Percentiles rank a stretch among this genome's conserved stretches.
Evolutionary conservation across 768 basidiomycete species (phyloP).

Genomic region (Boletus rufocinnamomeus): DNA sequence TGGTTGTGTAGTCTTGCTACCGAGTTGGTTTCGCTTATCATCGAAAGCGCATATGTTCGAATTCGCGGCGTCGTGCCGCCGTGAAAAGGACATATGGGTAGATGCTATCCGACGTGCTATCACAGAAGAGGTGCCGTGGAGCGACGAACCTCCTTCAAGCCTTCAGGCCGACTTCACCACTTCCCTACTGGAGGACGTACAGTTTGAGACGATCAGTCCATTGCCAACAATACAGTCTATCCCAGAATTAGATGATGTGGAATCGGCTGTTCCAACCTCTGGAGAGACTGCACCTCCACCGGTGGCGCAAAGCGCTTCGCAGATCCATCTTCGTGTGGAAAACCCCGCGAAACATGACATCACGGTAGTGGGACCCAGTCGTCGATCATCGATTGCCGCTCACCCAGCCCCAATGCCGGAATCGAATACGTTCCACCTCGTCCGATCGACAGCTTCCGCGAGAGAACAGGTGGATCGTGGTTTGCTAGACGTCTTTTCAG

Average conservation of each 20-base stretch:
- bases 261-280: conserved; percentile 8
- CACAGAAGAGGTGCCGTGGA: conserved; percentile 47
- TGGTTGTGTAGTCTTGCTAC: conserved; percentile 61
- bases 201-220: conserved; percentile 41
- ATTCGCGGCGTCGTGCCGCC: conserved; percentile 78
- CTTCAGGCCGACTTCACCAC: conserved; percentile 48
- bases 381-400: conserved; percentile 60
- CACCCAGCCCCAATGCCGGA: conserved; percentile 53
- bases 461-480: conserved; percentile 75
- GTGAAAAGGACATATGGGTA: conserved; percentile 90
- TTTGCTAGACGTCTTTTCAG: conserved; percentile 80
- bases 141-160: conserved; percentile 64
- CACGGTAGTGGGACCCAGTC: conserved; percentile 38
- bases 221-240: conserved; percentile 61
- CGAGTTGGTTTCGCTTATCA: conserved; percentile 77
- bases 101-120: conserved; percentile 59
- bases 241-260: conserved; percentile 43
- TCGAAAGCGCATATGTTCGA: conserved; percentile 77
- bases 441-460: conserved; percentile 64
- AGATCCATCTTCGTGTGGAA: conserved; percentile 27
- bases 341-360: conserved; percentile 21
- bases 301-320: conserved; percentile 5
- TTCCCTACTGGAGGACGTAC: conserved; percentile 39
- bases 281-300: conserved; percentile 6
- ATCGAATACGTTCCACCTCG: conserved; percentile 60